Evolutionary conservation across 768 basidiomycete species (phyloP).

Genomic region (Obba rivulosa): DNA sequence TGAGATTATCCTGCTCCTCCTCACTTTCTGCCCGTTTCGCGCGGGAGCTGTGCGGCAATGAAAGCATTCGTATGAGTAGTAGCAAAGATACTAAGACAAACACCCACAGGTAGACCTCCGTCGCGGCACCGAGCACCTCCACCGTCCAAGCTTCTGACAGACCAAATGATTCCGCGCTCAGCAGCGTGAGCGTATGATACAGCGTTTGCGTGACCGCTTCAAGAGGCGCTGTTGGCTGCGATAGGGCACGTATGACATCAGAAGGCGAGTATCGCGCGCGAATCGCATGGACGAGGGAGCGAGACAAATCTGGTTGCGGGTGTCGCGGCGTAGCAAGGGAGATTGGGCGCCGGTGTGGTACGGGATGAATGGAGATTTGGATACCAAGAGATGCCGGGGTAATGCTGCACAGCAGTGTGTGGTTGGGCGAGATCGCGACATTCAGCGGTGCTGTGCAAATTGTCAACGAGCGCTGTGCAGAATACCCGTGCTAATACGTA

Average conservation of each 20-base stretch:
- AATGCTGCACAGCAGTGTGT: slow-evolving; percentile 47
- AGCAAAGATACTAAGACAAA: slow-evolving; percentile 1
- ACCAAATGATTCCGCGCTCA: slow-evolving; percentile 41
- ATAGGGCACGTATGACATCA: slow-evolving; percentile 56
- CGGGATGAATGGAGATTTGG: slow-evolving; percentile 14
- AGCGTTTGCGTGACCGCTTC: slow-evolving; percentile 43
- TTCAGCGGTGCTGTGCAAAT: slow-evolving; percentile 50
- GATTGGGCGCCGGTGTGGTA: slow-evolving; percentile 8
- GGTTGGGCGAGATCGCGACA: slow-evolving; percentile 54
- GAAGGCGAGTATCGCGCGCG: slow-evolving; percentile 46
- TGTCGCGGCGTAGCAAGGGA: background rate
- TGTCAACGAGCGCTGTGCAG: background rate
- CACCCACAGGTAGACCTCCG: slow-evolving; percentile 32
- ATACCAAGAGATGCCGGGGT: slow-evolving; percentile 32
- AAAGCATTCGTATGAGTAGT: background rate
- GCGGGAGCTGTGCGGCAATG: slow-evolving; percentile 25
- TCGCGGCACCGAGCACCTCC: slow-evolving; percentile 47
- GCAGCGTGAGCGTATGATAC: slow-evolving; percentile 37
- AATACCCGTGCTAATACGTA: background rate
- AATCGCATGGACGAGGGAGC: slow-evolving; percentile 35
- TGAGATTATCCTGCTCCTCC: slow-evolving; percentile 35
- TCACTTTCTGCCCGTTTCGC: slow-evolving; percentile 22
- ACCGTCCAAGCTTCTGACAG: slow-evolving; percentile 36
- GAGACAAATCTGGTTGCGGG: slow-evolving; percentile 11
- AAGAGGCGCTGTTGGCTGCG: slow-evolving; percentile 34